Evolutionary conservation across 371 early-diverging fungal genomes (phyloP).

Genomic region (Apophysomyces elegans): DNA sequence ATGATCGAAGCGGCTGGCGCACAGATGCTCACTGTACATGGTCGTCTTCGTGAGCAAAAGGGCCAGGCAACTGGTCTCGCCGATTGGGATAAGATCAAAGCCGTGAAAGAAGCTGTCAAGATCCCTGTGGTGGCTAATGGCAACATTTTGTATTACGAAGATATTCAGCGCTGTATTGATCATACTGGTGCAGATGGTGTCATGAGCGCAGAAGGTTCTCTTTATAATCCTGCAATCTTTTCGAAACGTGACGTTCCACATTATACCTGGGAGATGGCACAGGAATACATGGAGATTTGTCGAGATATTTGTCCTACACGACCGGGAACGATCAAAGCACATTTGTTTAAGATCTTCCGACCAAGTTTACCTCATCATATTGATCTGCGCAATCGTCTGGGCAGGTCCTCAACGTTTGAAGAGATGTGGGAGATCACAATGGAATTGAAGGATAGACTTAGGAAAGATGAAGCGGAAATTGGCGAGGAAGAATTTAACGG

Average conservation of each 20-base stretch:
- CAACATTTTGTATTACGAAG: slow-evolving; percentile 91
- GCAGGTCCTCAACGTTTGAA: slow-evolving; percentile 61
- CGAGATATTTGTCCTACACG: slow-evolving; percentile 54
- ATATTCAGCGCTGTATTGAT: slow-evolving; percentile 88
- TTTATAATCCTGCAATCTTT: slow-evolving; percentile 94
- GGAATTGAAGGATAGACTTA: slow-evolving; percentile 66
- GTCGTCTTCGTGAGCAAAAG: slow-evolving; percentile 95
- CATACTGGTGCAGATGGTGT: slow-evolving; percentile 94
- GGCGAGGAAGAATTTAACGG: slow-evolving; percentile 43
- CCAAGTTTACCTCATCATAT: slow-evolving; percentile 80
- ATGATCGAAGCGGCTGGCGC: slow-evolving; percentile 97
- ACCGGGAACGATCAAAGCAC: slow-evolving; percentile 74
- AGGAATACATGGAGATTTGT: slow-evolving; percentile 88
- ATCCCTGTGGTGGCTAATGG: slow-evolving; percentile 99
- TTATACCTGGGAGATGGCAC: slow-evolving; percentile 77
- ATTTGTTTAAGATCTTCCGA: slow-evolving; percentile 93
- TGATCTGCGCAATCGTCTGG: slow-evolving; percentile 79
- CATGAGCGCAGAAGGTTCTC: slow-evolving; percentile 94
- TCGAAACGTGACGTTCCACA: slow-evolving; percentile 54
- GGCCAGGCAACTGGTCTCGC: slow-evolving; percentile 97
- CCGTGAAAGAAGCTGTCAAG: slow-evolving; percentile 81
- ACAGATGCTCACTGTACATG: slow-evolving; percentile 96
- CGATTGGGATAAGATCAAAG: slow-evolving; percentile 96
- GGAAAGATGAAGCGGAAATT: slow-evolving; percentile 42
- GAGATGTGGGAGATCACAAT: slow-evolving; percentile 60